These are phyloP conservation scores for Chytriomyces sp. DNA, from an alignment of 192 early-diverging fungal genomes.

Conservation along the genomic window DNA sequence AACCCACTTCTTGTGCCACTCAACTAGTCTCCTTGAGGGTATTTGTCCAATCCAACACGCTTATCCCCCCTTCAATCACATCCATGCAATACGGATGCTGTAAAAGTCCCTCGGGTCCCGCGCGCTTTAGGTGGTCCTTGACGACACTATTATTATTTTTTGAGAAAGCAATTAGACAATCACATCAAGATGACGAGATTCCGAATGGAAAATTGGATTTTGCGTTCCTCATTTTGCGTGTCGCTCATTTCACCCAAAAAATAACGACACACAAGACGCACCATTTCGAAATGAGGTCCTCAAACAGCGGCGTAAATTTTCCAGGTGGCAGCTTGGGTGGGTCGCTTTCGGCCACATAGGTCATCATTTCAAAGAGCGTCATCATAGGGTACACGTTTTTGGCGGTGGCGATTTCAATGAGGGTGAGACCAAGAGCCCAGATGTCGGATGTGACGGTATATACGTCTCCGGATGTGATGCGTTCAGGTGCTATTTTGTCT, in stretches of 20 bases:
- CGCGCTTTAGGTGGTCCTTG: constrained; percentile 6
- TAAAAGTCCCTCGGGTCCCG: constrained; percentile 13
- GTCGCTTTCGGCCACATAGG: constrained; percentile 89
- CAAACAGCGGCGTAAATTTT: constrained; percentile 67
- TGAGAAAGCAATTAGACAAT: background rate
- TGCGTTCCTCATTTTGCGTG: no score
- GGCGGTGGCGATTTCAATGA: constrained; percentile 92
- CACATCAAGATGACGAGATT: background rate
- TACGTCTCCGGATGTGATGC: constrained; percentile 78
- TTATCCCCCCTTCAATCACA: constrained; percentile 23
- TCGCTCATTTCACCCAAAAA: background rate
- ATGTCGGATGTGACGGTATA: constrained; percentile 91
- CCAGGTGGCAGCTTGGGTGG: constrained; percentile 75
- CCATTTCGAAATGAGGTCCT: constrained; percentile 73
- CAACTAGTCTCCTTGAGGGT: background rate
- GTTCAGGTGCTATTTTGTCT: constrained; percentile 82
- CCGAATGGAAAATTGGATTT: no score
- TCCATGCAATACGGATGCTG: constrained; percentile 29
- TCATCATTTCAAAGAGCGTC: constrained; percentile 81
- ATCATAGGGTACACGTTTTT: constrained; percentile 88
- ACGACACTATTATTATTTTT: constrained; percentile 4
- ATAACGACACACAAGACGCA: background rate
- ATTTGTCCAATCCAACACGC: constrained; percentile 14
- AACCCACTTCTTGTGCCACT: no score
- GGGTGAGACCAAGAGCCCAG: constrained; percentile 89